Conservation (phyloP, 2,329 filamentous ascomycete genomes). For the Fusarium sp. region DNA sequence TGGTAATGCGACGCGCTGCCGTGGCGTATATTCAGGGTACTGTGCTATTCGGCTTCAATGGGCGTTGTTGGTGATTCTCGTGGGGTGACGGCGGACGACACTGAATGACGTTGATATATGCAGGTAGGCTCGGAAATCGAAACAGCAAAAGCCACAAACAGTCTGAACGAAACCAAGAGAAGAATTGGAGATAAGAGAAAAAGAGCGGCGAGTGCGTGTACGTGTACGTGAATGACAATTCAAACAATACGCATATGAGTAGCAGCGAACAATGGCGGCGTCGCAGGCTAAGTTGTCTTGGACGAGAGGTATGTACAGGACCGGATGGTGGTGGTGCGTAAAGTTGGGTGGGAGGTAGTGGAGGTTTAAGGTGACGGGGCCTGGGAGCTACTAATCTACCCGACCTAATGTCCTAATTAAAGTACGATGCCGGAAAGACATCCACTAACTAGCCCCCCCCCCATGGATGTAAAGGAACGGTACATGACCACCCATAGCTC, state of each 20-base stretch:
- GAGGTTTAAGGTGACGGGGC: constrained; percentile 24
- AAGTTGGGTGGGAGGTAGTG: constrained; percentile 21
- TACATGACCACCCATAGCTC: constrained; percentile 11
- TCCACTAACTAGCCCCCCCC: not conserved
- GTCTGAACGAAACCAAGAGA: not conserved
- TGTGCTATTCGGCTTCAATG: constrained; percentile 7
- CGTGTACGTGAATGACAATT: constrained; percentile 10
- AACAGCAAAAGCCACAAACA: not conserved
- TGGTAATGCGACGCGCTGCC: constrained; percentile 4
- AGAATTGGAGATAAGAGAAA: not conserved
- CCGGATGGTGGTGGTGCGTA: not conserved
- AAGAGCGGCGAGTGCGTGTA: constrained; percentile 9
- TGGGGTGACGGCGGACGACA: constrained; percentile 30
- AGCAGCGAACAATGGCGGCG: constrained; percentile 10
- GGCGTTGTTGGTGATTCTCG: constrained; percentile 33
- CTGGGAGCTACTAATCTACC: not conserved
- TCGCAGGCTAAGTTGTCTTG: constrained; percentile 16
- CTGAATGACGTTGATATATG: constrained; percentile 17
- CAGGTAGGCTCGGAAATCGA: not conserved
- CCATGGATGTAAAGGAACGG: constrained; percentile 5
- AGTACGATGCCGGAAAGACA: not conserved
- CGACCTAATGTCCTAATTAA: not conserved
- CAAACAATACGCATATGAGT: constrained; percentile 14
- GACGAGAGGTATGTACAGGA: constrained; percentile 14
- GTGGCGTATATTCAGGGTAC: constrained; percentile 14